Conservation (phyloP, 768 basidiomycete species). For the Suillus subluteus region DNA sequence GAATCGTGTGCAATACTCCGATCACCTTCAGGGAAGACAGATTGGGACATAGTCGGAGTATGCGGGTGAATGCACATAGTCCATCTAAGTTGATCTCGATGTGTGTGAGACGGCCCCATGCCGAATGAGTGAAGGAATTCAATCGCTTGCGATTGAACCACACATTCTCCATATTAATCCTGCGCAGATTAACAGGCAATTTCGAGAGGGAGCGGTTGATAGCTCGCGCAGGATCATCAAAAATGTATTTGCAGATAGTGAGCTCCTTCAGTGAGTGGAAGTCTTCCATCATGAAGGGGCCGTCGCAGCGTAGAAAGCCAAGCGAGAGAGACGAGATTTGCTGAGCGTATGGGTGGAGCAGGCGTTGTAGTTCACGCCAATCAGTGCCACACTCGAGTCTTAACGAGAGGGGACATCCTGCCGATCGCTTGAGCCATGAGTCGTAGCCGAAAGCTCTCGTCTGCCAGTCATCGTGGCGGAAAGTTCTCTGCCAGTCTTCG, state of each 20-base stretch:
- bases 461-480: not conserved
- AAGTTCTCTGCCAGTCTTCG: conserved; percentile 3
- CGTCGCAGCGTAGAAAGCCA: not conserved
- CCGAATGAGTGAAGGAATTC: not conserved
- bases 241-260: conserved; percentile 3
- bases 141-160: not conserved
- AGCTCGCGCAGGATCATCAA: not conserved
- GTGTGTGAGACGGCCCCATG: conserved; percentile 16
- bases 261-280: conserved; percentile 23
- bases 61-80: conserved; percentile 1
- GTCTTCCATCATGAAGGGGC: conserved; percentile 4
- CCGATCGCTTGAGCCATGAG: not conserved
- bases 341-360: conserved; percentile 23
- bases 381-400: not conserved
- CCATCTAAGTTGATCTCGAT: conserved; percentile 13
- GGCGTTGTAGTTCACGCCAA: not conserved
- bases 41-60: not conserved
- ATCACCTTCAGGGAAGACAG: not conserved
- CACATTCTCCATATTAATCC: accelerated
- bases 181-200: conserved; percentile 13
- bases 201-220: not conserved
- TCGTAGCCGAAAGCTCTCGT: conserved; percentile 4
- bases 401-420: not conserved
- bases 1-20: not conserved
- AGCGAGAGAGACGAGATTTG: conserved; percentile 13